phyloP scores from a whole-genome alignment of 1,284 basidiomycete species.

The Thelephora terrestris region DNA sequence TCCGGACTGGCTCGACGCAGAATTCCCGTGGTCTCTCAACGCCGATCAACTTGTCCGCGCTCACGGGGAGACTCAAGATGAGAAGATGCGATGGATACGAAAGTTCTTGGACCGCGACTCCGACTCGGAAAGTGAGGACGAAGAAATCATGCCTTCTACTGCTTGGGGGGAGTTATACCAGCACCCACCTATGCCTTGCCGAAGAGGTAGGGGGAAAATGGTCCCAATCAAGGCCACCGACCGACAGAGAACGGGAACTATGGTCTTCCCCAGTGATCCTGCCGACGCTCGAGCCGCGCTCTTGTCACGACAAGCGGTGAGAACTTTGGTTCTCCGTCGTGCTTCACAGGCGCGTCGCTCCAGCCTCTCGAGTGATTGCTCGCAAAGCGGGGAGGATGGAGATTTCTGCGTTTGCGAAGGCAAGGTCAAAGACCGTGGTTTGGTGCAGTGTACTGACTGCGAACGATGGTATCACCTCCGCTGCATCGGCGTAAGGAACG shows the following conservation, averaged over 20 bases:
- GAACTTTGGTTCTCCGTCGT: conserved; percentile 42
- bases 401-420: conserved; percentile 57
- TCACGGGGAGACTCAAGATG: conserved; percentile 42
- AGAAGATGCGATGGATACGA: conserved; percentile 48
- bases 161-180: conserved; percentile 6
- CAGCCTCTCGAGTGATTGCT: conserved; percentile 5
- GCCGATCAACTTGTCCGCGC: conserved; percentile 40
- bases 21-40: conserved; percentile 65
- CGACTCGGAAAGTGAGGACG: conserved; percentile 42
- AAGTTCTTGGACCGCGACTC: conserved; percentile 50
- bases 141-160: conserved; percentile 20
- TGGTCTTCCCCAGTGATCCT: conserved; percentile 49
- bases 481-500: conserved; percentile 58
- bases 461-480: conserved; percentile 67
- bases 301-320: conserved; percentile 55
- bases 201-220: conserved; percentile 49
- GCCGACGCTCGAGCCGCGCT: conserved; percentile 64
- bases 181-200: conserved; percentile 21
- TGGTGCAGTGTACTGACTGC: conserved; percentile 72
- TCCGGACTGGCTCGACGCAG: conserved; percentile 67
- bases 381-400: conserved; percentile 28
- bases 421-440: conserved; percentile 51
- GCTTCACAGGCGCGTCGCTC: conserved; percentile 6
- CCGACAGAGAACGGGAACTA: conserved; percentile 10
- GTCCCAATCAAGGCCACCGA: conserved; percentile 38